phyloP scores from a whole-genome alignment of 2,329 filamentous ascomycete genomes.

The Huntiella decipiens region DNA sequence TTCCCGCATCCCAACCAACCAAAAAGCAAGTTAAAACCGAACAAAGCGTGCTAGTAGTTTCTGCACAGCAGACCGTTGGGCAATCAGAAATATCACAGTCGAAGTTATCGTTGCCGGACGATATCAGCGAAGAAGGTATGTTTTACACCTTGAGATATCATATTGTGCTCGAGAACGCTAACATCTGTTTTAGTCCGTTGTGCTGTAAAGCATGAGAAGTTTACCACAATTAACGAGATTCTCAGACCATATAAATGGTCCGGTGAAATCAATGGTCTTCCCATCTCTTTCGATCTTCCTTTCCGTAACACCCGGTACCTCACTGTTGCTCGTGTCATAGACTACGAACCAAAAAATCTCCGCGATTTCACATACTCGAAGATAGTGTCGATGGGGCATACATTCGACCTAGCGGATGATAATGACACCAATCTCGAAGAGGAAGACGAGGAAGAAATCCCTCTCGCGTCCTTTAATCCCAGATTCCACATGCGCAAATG shows the following conservation, averaged over 20 bases:
- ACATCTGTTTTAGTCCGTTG: too few species aligned
- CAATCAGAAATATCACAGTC: too few species aligned
- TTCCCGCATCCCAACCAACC: too few species aligned
- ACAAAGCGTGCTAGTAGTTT: too few species aligned
- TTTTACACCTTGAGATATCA: too few species aligned
- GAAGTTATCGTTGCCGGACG: too few species aligned
- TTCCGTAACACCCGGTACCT: constrained; percentile 60
- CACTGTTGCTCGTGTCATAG: constrained; percentile 54
- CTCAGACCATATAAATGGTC: not conserved
- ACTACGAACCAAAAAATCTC: constrained; percentile 54
- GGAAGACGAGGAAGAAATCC: constrained; percentile 14
- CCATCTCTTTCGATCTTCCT: constrained; percentile 30
- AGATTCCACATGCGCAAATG: constrained; percentile 27
- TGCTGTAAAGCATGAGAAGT: too few species aligned
- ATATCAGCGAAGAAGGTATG: too few species aligned
- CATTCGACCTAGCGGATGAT: constrained; percentile 29
- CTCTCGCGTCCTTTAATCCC: not conserved
- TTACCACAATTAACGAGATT: constrained; percentile 17
- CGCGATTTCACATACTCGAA: constrained; percentile 46
- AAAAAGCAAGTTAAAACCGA: too few species aligned
- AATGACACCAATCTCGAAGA: constrained; percentile 18
- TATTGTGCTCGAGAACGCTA: too few species aligned
- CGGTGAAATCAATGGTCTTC: too few species aligned
- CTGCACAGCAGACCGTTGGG: too few species aligned
- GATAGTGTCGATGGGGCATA: constrained; percentile 16